Conservation (phyloP, 1,139 yeast species). For the Pichia sp. region DNA sequence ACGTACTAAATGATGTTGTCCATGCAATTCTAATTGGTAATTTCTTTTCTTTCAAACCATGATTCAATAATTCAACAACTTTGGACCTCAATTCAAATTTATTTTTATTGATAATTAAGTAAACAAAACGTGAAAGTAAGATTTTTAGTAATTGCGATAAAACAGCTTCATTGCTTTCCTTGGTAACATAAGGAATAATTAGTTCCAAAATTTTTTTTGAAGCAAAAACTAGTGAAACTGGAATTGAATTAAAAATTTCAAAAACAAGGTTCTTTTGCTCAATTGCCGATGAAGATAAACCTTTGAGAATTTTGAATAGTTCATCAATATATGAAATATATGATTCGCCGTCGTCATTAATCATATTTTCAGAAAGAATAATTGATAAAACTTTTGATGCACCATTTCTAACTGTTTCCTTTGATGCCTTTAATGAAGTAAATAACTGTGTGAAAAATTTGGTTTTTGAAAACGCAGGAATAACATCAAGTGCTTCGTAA, state of each 20-base stretch:
- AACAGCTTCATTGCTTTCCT: constrained; percentile 72
- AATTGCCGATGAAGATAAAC: constrained; percentile 46
- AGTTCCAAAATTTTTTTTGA: constrained; percentile 37
- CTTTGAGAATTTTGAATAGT: constrained; percentile 50
- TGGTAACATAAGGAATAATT: constrained; percentile 47
- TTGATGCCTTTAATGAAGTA: constrained; percentile 64
- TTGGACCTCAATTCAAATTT: constrained; percentile 9
- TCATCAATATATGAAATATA: constrained; percentile 41
- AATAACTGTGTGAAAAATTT: constrained; percentile 57
- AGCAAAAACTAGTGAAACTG: constrained; percentile 25
- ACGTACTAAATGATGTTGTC: constrained; percentile 48
- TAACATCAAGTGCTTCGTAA: constrained; percentile 31
- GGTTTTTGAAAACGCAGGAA: constrained; percentile 31
- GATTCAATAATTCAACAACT: constrained; percentile 33
- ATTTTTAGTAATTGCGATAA: constrained; percentile 47
- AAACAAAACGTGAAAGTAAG: constrained; percentile 39
- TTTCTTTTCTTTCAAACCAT: constrained; percentile 65
- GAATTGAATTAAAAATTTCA: constrained; percentile 32
- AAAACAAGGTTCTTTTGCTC: constrained; percentile 58
- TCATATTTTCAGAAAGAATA: constrained; percentile 20
- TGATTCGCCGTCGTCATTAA: constrained; percentile 17
- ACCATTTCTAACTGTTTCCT: constrained; percentile 52
- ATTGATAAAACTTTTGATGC: constrained; percentile 40
- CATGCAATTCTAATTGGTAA: constrained; percentile 59
- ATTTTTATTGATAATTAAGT: constrained; percentile 11